phyloP scores from a whole-genome alignment of 2,329 filamentous ascomycete species.

The Raffaelea arxii region DNA sequence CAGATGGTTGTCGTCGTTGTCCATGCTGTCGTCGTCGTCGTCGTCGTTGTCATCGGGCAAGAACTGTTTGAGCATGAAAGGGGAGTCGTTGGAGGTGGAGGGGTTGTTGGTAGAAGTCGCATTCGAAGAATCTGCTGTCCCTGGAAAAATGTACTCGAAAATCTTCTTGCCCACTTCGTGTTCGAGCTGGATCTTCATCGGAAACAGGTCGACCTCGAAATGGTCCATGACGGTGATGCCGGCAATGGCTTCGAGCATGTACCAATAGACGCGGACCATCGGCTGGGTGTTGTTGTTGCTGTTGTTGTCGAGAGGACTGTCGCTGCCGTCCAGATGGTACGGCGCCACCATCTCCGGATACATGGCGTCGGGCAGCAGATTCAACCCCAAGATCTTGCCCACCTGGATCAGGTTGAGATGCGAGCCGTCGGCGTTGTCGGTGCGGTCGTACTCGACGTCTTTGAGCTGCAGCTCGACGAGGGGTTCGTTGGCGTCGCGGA shows the following conservation, averaged over 20 bases:
- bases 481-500: constrained; percentile 77
- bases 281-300: constrained; percentile 45
- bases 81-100: constrained; percentile 38
- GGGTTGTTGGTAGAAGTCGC: neutral
- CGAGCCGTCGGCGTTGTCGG: constrained; percentile 93
- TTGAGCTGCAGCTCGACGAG: constrained; percentile 88
- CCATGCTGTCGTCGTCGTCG: constrained; percentile 18
- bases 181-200: constrained; percentile 88
- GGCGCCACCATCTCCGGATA: constrained; percentile 96
- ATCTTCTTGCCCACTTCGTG: constrained; percentile 84
- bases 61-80: constrained; percentile 43
- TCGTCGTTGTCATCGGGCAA: constrained; percentile 25
- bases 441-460: constrained; percentile 86
- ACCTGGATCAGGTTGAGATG: constrained; percentile 90
- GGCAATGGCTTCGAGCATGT: constrained; percentile 96
- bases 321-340: constrained; percentile 60
- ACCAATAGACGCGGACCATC: constrained; percentile 93
- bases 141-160: constrained; percentile 96
- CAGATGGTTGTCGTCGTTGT: constrained; percentile 36
- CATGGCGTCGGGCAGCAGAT: constrained; percentile 78
- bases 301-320: constrained; percentile 40
- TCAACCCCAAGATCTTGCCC: constrained; percentile 78
- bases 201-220: constrained; percentile 90
- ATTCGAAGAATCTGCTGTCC: constrained; percentile 48
- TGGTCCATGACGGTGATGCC: constrained; percentile 96